Evolutionary conservation across 805 yeast genomes (phyloP).

Genomic region (Candida awuae): DNA sequence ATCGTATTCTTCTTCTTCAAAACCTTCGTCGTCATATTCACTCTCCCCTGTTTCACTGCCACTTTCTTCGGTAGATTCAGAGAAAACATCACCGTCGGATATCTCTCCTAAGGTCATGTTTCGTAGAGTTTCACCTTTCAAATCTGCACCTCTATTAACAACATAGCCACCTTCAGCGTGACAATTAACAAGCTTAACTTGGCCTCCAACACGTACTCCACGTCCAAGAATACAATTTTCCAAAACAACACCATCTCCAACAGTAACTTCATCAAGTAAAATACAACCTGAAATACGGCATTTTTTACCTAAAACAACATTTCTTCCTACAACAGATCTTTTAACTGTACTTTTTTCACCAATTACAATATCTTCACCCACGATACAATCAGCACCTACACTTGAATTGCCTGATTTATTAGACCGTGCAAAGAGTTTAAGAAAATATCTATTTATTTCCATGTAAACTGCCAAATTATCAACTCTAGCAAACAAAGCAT

Average conservation of each 20-base stretch:
- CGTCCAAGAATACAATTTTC: constrained; percentile 87
- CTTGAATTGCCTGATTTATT: constrained; percentile 41
- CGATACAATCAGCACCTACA: constrained; percentile 79
- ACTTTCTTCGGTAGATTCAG: constrained; percentile 25
- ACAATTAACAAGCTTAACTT: constrained; percentile 67
- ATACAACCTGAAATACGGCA: constrained; percentile 87
- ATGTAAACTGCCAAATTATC: constrained; percentile 74
- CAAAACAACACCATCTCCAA: constrained; percentile 69
- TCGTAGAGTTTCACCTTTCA: constrained; percentile 35
- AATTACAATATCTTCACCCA: constrained; percentile 66
- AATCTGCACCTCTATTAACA: constrained; percentile 46
- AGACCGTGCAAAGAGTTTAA: constrained; percentile 54
- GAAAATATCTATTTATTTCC: constrained; percentile 79
- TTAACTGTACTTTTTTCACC: constrained; percentile 68
- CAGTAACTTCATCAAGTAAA: constrained; percentile 55
- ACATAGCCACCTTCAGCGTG: constrained; percentile 74
- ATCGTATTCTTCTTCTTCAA: constrained; percentile 42
- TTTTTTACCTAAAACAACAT: constrained; percentile 72
- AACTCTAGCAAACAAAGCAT: constrained; percentile 64
- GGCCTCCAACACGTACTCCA: constrained; percentile 52
- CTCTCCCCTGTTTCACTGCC: constrained; percentile 29
- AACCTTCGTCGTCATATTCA: constrained; percentile 51
- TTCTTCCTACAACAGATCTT: constrained; percentile 69
- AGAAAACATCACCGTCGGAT: constrained; percentile 19
- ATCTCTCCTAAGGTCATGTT: constrained; percentile 29